Base-by-base conservation (phyloP, 352 stramenopile genomes). In the Pythium sp. region DNA sequence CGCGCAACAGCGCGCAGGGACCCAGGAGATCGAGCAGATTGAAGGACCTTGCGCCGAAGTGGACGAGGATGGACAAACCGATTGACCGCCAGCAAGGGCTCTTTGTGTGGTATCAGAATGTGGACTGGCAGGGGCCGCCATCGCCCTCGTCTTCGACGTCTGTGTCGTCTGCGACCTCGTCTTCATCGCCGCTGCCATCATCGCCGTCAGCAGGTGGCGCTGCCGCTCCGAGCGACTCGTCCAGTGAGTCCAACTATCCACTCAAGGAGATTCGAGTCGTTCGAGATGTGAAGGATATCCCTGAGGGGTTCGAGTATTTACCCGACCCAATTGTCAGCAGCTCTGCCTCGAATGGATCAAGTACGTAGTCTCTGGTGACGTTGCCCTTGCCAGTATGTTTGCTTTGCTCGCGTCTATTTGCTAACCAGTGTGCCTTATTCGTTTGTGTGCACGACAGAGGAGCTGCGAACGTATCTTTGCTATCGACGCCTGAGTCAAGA, bases 261-360 rank as follows among this genome's bases (percentile, higher is more conserved):
- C 78, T 96, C 26, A 94, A 94, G 67, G 85, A 96, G 63, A 91
- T 96, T 38, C 76, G 83, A 12, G 86, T 94, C 20, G 84, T 92
- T 36, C 79, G 84, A 20, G 72, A 90, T 55, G 60, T 86, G 2
- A 84, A 84, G 24, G 86, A 92, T 46, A 66, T 93, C 0, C 88
- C 86, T 0, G 76, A 90, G n/a, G 82, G 76, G 30, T 94, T 89
- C 57, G 79, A 91, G 61, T 77, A 64, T 22, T 60, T 94, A 6
- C 68, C 70, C 1, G 75, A 81, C 34, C 82, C 81, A 57, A 76
- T 93, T 2, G 54, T 86, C 51, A 89, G 67, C 18, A 68, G 72
- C 22, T 60, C 62, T 24, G 61, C 51, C 0, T 65, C 69, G 9
- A 76, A 71, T 43, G 76, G 72, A 12, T 75, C 71, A 12, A 82